Evolutionary conservation across 2,329 filamentous ascomycete genomes (phyloP).

Genomic region (Lachnellula subtilissima): DNA sequence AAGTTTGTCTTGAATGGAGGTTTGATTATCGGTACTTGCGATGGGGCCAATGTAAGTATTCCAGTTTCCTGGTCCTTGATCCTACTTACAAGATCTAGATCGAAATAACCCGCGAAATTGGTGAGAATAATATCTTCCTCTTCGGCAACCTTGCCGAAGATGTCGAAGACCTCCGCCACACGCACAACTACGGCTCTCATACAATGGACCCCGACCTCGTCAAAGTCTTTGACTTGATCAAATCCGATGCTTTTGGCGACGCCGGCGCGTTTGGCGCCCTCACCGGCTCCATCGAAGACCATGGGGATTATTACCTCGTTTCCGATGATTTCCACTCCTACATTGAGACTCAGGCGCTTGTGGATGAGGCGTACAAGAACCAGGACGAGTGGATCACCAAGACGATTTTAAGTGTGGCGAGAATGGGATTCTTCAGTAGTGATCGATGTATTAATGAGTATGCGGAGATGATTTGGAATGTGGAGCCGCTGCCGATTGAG

Average conservation of each 20-base stretch:
- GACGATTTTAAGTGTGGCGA: slow-evolving; percentile 78
- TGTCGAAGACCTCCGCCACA: slow-evolving; percentile 90
- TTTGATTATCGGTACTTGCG: slow-evolving; percentile 94
- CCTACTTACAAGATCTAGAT: slow-evolving; percentile 50
- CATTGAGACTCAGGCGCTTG: slow-evolving; percentile 80
- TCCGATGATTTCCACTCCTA: slow-evolving; percentile 98
- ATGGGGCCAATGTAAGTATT: slow-evolving; percentile 83
- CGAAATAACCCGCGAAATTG: slow-evolving; percentile 95
- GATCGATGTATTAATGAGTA: slow-evolving; percentile 97
- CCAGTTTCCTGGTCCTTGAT: neutral
- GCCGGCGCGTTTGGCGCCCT: slow-evolving; percentile 74
- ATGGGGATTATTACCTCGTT: slow-evolving; percentile 96
- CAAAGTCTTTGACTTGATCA: slow-evolving; percentile 80
- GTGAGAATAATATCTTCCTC: slow-evolving; percentile 96
- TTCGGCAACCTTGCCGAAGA: slow-evolving; percentile 95
- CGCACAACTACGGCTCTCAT: slow-evolving; percentile 79
- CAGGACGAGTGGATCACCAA: slow-evolving; percentile 91
- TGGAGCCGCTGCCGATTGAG: slow-evolving; percentile 60
- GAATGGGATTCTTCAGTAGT: slow-evolving; percentile 97
- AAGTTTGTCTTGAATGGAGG: slow-evolving; percentile 98
- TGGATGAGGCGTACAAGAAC: slow-evolving; percentile 88
- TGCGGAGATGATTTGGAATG: slow-evolving; percentile 94
- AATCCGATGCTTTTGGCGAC: slow-evolving; percentile 75
- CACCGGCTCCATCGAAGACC: slow-evolving; percentile 78
- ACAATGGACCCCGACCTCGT: slow-evolving; percentile 69